Percentiles rank a stretch among this genome's conserved stretches.
These are phyloP conservation scores for Nitzschia inconspicua DNA, from an alignment of 108 stramenopile species.

Conservation along the genomic window DNA sequence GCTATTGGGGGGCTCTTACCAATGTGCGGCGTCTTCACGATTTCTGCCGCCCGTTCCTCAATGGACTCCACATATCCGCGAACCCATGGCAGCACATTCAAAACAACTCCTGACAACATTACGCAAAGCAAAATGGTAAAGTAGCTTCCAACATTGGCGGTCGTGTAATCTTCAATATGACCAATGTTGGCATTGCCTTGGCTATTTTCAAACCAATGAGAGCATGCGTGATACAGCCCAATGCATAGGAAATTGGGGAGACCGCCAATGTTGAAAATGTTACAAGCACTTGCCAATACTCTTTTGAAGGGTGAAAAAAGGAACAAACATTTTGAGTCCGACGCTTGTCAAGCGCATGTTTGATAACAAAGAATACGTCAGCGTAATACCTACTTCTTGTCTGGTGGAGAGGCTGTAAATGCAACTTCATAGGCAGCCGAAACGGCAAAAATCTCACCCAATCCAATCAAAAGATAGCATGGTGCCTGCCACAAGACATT, in stretches of 20 bases:
- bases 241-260: constrained; percentile 81
- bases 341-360: too few species aligned
- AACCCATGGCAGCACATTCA: constrained; percentile 62
- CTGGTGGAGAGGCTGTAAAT: constrained; percentile 74
- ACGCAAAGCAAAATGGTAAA: constrained; percentile 62
- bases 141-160: constrained; percentile 66
- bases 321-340: too few species aligned
- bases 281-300: constrained; percentile 70
- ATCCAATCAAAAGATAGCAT: constrained; percentile 77
- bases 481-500: constrained; percentile 78
- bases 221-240: constrained; percentile 57
- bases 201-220: constrained; percentile 58
- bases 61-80: constrained; percentile 53
- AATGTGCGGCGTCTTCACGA: constrained; percentile 56
- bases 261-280: constrained; percentile 81
- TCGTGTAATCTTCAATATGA: constrained; percentile 60
- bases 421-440: constrained; percentile 85
- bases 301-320: constrained; percentile 75
- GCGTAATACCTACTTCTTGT: too few species aligned
- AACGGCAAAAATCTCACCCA: constrained; percentile 84
- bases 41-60: constrained; percentile 60
- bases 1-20: background rate
- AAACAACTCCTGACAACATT: constrained; percentile 55
- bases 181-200: constrained; percentile 54
- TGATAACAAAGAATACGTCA: too few species aligned